Percentiles rank a stretch among this genome's conserved stretches.
Evolutionary conservation across 2,329 filamentous ascomycete genomes (phyloP).

Genomic region (Fusarium tanahbumbuense): DNA sequence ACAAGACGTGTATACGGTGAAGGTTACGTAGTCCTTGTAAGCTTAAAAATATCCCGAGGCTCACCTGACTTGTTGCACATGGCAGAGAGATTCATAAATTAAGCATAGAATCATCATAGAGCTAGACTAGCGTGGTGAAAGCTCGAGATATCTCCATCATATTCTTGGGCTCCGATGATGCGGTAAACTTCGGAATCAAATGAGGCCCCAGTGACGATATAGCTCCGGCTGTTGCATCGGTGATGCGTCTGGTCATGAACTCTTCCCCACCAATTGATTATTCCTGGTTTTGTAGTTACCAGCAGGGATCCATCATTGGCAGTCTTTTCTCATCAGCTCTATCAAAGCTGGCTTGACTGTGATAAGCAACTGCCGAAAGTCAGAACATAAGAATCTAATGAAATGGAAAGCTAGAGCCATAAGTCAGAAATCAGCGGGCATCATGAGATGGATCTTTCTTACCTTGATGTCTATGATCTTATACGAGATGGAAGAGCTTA

Average conservation of each 20-base stretch:
- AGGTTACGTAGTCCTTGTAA: not conserved
- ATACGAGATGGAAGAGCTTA: constrained; percentile 17
- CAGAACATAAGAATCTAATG: not conserved
- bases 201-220: constrained; percentile 14
- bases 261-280: not conserved
- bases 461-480: not conserved
- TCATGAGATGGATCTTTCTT: not conserved
- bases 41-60: not conserved
- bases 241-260: constrained; percentile 4
- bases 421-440: not conserved
- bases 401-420: not conserved
- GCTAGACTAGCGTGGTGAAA: not conserved
- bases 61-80: not conserved
- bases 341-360: too few species aligned
- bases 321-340: not conserved
- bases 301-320: constrained; percentile 1
- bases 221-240: constrained; percentile 3
- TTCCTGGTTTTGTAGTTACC: constrained; percentile 2
- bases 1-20: not conserved
- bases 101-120: not conserved
- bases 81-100: not conserved
- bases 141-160: not conserved
- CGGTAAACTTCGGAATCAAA: constrained; percentile 24
- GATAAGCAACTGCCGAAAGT: not conserved
- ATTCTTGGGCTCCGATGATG: not conserved